Conservation (phyloP, 2,329 filamentous ascomycete species). For the Cephalotrichum gorgonifer region DNA sequence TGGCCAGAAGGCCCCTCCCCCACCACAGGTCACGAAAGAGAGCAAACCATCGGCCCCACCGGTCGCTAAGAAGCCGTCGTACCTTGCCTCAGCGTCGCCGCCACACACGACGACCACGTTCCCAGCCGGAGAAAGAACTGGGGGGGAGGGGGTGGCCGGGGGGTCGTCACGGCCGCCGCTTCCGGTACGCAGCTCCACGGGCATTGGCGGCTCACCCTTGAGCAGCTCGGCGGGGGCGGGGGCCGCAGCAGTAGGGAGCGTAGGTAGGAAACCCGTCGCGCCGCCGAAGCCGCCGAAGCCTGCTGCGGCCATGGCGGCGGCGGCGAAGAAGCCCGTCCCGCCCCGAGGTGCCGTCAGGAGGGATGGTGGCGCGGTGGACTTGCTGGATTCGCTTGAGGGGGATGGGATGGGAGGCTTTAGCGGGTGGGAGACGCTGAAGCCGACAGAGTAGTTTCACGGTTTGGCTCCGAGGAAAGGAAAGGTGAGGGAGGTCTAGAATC, state of each 20-base stretch:
- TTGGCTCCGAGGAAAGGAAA: neutral
- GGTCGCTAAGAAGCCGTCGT: slow-evolving; percentile 50
- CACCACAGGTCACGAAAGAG: neutral
- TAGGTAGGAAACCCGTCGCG: slow-evolving; percentile 15
- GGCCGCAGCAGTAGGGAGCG: neutral
- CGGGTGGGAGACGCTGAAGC: slow-evolving; percentile 46
- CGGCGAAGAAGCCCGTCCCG: slow-evolving; percentile 9
- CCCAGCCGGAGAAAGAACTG: neutral
- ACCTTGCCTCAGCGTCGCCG: neutral
- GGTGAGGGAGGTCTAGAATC: neutral
- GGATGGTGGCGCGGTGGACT: slow-evolving; percentile 27
- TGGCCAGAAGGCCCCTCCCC: neutral
- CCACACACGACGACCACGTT: neutral
- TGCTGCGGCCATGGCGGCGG: slow-evolving; percentile 11
- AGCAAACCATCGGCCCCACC: slow-evolving; percentile 28
- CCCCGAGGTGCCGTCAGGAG: slow-evolving; percentile 13
- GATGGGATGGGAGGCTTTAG: slow-evolving; percentile 36
- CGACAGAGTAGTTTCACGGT: slow-evolving; percentile 16
- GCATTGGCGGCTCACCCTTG: neutral
- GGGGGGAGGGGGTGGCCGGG: neutral
- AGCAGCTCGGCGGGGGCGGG: neutral
- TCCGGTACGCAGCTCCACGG: slow-evolving; percentile 12
- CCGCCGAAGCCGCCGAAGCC: slow-evolving; percentile 13
- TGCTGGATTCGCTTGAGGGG: slow-evolving; percentile 22
- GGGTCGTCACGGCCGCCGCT: slow-evolving; percentile 11